A percentile compares a stretch with the other conserved stretches of the same genome.
These are phyloP conservation scores for Lachnellula hyalina DNA, from an alignment of 2,329 filamentous ascomycete genomes.

Conservation along the genomic window DNA sequence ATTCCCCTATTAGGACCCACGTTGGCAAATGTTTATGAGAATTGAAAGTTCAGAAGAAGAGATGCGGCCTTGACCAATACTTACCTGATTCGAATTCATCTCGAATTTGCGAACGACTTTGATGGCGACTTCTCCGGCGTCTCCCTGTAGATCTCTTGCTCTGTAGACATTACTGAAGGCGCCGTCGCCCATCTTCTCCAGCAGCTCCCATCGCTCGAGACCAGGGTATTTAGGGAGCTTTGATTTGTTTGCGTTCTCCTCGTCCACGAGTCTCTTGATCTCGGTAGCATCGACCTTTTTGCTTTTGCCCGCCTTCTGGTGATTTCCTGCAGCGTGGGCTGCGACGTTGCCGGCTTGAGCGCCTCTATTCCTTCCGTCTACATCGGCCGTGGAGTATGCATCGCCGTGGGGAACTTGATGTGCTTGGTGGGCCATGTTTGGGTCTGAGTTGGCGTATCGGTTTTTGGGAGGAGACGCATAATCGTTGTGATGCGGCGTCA, in stretches of 20 bases:
- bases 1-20: constrained; percentile 64
- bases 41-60: constrained; percentile 26
- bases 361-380: constrained; percentile 58
- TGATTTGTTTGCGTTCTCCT: constrained; percentile 79
- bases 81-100: constrained; percentile 98
- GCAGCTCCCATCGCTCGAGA: constrained; percentile 75
- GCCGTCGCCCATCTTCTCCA: constrained; percentile 98
- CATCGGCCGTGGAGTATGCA: constrained; percentile 58
- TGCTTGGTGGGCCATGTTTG: constrained; percentile 54
- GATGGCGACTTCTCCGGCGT: constrained; percentile 81
- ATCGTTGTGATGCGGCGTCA: constrained; percentile 51
- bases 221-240: constrained; percentile 85
- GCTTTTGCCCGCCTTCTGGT: constrained; percentile 35
- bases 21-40: constrained; percentile 47
- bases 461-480: constrained; percentile 48
- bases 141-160: constrained; percentile 68
- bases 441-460: constrained; percentile 50
- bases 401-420: constrained; percentile 43
- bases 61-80: constrained; percentile 38
- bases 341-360: constrained; percentile 63
- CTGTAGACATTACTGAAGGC: constrained; percentile 99
- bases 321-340: constrained; percentile 59
- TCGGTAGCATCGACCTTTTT: constrained; percentile 58
- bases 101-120: constrained; percentile 99
- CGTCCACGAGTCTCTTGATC: constrained; percentile 79